Base-by-base conservation (phyloP, 169 alveolate genomes). In the Fabrea salina region DNA sequence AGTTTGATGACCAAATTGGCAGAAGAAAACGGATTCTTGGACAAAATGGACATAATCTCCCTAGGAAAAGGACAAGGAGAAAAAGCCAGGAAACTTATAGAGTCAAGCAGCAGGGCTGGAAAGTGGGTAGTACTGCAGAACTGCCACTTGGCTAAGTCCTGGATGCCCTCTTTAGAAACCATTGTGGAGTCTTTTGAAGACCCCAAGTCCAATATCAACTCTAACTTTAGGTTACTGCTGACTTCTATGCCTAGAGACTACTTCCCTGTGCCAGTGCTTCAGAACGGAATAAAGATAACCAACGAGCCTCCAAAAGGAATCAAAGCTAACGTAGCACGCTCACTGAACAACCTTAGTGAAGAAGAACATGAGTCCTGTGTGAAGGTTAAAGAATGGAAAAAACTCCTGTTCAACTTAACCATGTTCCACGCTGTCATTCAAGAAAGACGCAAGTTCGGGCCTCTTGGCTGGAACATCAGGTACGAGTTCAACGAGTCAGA, bases 401-500 rank as follows among this genome's bases (percentile, higher is more conserved):
- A 84, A 66, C 74, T 94, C 22, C 53, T 89, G 44, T 90, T 68
- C 74, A 71, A 92, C n/a, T 53, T 91, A 6, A 89, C 94, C 43
- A 86, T 89, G 87, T 94, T 94, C 96, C 99, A 96, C 82, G 97
- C 97, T 0, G 84, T 91, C 35, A 96, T 95, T 33, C 83, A 94
- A 79, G 98, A 95, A 79, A 85, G 99, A 54, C 86, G 98, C 54
- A 95, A 94, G 85, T 97, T 93, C 80, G 99, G 99, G 0, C 97
- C 98, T 22, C 91, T 97, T 25, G 99, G 98, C 8, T 97, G 96
- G 94, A 97, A 97, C 84, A 89, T 93, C 39, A 79, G 95, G 43
- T 97, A 97, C 82, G 98, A 95, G 78, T 97, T 96, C 87, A 97
- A 95, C 86, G 97, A 93, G 80, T 86, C 95, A 50, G 99, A 97